Evolutionary conservation across 139 green algal species (phyloP).

Genomic region (Tetratostichococcus sp.): DNA sequence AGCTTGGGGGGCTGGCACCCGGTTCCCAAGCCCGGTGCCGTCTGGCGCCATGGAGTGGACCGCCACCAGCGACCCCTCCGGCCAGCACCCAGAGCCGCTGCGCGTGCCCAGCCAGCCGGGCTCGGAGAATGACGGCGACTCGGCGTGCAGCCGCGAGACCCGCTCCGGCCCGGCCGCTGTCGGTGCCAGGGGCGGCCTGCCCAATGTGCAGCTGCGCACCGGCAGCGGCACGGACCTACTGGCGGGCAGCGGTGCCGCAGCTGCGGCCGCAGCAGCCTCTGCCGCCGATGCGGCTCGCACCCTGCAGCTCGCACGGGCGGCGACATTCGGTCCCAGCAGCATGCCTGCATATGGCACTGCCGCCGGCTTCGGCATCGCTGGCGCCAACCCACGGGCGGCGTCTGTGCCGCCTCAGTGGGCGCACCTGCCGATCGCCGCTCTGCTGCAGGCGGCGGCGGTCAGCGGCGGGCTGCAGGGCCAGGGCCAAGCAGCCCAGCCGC

Average conservation of each 20-base stretch:
- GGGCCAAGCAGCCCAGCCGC: no score
- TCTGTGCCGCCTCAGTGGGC: background rate
- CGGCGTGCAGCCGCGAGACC: constrained; percentile 20
- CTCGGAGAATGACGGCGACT: constrained; percentile 34
- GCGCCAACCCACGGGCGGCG: background rate
- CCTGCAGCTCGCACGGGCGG: background rate
- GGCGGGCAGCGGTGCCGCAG: constrained; percentile 2
- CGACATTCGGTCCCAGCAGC: background rate
- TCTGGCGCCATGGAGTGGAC: constrained; percentile 26
- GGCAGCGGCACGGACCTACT: background rate
- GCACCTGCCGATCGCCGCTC: background rate
- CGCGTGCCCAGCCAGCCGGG: constrained; percentile 16
- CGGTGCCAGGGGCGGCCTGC: constrained; percentile 4
- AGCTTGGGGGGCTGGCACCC: background rate
- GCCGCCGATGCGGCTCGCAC: background rate
- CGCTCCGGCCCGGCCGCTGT: background rate
- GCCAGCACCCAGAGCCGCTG: background rate
- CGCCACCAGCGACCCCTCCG: constrained; percentile 31
- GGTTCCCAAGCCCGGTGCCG: background rate
- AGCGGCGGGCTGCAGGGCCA: background rate
- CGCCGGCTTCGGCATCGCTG: no score
- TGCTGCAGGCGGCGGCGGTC: background rate
- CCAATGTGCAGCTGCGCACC: background rate
- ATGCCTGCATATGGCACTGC: background rate
- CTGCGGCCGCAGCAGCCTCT: background rate